Percentiles rank a stretch among this genome's conserved stretches.
Conservation (phyloP, 345 rosid genomes). For the Arabidopsis suecica region DNA sequence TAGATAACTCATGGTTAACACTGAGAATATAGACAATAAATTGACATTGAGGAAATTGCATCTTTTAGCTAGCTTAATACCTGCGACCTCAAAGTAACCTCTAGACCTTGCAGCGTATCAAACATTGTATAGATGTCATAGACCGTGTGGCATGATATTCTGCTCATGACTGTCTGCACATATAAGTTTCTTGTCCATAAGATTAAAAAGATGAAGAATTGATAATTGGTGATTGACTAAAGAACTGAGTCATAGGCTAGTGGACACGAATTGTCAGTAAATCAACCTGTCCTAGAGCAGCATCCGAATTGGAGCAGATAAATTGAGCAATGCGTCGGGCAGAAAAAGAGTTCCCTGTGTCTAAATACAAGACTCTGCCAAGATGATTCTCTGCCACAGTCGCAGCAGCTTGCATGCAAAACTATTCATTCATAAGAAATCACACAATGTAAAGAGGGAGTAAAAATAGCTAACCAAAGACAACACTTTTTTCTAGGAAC, state of each 20-base stretch:
- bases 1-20: slow-evolving; percentile 13
- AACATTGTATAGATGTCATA: slow-evolving; percentile 76
- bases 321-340: slow-evolving; percentile 62
- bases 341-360: slow-evolving; percentile 87
- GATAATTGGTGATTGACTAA: background rate
- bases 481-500: slow-evolving; percentile 4
- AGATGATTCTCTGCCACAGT: slow-evolving; percentile 54
- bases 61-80: slow-evolving; percentile 46
- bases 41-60: slow-evolving; percentile 22
- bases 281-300: slow-evolving; percentile 51
- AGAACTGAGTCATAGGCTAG: background rate
- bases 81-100: slow-evolving; percentile 58
- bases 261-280: background rate
- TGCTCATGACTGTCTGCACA: slow-evolving; percentile 62
- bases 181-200: slow-evolving; percentile 36
- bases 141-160: slow-evolving; percentile 61
- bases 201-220: background rate
- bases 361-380: slow-evolving; percentile 63
- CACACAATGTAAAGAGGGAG: slow-evolving; percentile 28
- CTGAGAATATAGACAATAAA: background rate
- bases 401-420: slow-evolving; percentile 72
- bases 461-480: background rate
- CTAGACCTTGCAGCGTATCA: slow-evolving; percentile 62
- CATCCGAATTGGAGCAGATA: slow-evolving; percentile 44
- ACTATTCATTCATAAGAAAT: slow-evolving; percentile 43